Conservation (phyloP, 345 rosid genomes). For the Punica granatum region DNA sequence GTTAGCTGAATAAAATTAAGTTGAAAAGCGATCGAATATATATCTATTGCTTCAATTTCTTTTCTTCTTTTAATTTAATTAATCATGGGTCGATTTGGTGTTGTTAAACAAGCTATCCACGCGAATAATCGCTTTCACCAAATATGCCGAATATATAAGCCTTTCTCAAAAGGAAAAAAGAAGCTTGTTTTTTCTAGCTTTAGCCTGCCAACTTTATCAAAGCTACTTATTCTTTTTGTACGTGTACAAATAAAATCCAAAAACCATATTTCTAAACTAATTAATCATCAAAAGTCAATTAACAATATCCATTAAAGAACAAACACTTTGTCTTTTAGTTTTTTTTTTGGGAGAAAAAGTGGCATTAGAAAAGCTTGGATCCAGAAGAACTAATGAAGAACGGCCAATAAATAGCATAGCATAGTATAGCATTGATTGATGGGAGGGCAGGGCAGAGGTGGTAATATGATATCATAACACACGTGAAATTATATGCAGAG, state of each 20-base stretch:
- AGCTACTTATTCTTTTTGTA: neutral
- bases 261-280: neutral
- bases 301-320: no score
- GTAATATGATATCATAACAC: slow-evolving; percentile 32
- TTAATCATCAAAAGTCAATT: no score
- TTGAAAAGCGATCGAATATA: no score
- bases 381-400: neutral
- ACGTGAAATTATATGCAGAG: slow-evolving; percentile 50
- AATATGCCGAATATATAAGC: no score
- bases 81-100: neutral
- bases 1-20: no score
- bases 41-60: no score
- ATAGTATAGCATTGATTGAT: slow-evolving; percentile 25
- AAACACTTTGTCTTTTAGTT: no score
- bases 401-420: slow-evolving; percentile 3
- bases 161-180: no score
- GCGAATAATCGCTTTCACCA: neutral
- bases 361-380: neutral
- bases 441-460: slow-evolving; percentile 14
- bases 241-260: neutral
- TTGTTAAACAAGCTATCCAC: neutral
- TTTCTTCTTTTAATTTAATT: no score
- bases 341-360: no score
- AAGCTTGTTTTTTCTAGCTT: neutral
- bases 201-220: neutral